phyloP scores from a whole-genome alignment of 108 stramenopile species.

The Cyclotella kingstonii region DNA sequence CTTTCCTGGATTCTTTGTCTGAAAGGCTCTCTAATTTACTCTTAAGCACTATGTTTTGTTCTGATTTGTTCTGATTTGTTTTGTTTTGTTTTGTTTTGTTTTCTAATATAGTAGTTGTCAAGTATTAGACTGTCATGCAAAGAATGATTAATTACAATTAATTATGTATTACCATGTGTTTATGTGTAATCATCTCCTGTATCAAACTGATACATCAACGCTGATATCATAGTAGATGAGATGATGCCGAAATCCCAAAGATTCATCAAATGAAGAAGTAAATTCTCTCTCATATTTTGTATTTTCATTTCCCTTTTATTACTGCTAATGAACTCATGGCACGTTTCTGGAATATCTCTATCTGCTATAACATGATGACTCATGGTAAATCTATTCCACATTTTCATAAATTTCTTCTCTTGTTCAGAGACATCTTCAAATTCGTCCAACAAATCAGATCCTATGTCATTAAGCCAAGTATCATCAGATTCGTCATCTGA shows the following conservation, averaged over 20 bases:
- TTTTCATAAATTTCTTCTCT: conserved; percentile 54
- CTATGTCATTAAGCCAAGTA: conserved; percentile 30
- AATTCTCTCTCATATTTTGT: conserved; percentile 17
- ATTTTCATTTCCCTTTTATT: conserved; percentile 16
- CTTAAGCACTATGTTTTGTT: too few species aligned
- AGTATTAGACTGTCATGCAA: too few species aligned
- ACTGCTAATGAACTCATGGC: conserved; percentile 25
- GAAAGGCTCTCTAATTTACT: too few species aligned
- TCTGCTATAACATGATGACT: conserved; percentile 34
- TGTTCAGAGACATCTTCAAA: conserved; percentile 53
- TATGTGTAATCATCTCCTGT: not conserved
- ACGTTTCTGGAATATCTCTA: conserved; percentile 33
- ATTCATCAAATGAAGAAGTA: conserved; percentile 43
- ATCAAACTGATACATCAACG: conserved; percentile 30
- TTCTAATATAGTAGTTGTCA: too few species aligned
- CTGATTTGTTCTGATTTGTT: too few species aligned
- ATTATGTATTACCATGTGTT: too few species aligned
- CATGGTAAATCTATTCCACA: conserved; percentile 59
- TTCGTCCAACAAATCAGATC: conserved; percentile 43
- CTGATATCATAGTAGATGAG: conserved; percentile 23
- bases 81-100: too few species aligned
- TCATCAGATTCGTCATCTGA: conserved; percentile 38
- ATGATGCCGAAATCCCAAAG: conserved; percentile 44
- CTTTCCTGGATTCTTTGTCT: too few species aligned
- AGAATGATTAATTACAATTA: too few species aligned